Conservation (phyloP, 1,139 yeast genomes). For the Blastobotrys ciferrii region DNA sequence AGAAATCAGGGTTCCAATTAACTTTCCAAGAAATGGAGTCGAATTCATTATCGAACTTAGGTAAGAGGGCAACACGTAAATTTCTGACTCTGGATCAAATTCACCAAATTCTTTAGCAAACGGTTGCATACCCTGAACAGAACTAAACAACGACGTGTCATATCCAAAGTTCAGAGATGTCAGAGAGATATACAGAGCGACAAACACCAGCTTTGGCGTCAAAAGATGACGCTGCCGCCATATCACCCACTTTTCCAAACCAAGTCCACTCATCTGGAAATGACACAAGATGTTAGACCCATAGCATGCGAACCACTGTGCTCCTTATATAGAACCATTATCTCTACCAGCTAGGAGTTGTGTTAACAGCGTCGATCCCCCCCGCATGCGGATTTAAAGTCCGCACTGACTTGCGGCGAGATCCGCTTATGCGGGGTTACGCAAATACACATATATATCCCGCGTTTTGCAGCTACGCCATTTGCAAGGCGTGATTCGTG, state of each 20-base stretch:
- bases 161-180: conserved; percentile 11
- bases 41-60: conserved; percentile 18
- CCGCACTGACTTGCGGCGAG: background rate
- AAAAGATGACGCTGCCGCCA: background rate
- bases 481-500: too few relatives aligned
- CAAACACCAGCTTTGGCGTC: background rate
- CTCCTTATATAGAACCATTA: too few relatives aligned
- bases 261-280: background rate
- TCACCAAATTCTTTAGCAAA: conserved; percentile 18
- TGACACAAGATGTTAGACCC: too few relatives aligned
- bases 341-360: too few relatives aligned
- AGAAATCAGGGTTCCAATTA: conserved; percentile 14
- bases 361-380: background rate
- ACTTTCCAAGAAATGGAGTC: conserved; percentile 16
- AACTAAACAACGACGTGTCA: conserved; percentile 14
- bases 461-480: too few relatives aligned
- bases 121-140: conserved; percentile 16
- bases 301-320: too few relatives aligned
- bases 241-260: background rate
- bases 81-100: conserved; percentile 4
- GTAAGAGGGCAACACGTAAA: conserved; percentile 12
- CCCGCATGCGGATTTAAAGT: background rate
- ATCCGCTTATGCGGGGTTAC: too few relatives aligned
- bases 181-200: background rate
- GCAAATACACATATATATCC: too few relatives aligned